phyloP scores from a whole-genome alignment of 2,329 filamentous ascomycete species.

The Fusarium piperis region DNA sequence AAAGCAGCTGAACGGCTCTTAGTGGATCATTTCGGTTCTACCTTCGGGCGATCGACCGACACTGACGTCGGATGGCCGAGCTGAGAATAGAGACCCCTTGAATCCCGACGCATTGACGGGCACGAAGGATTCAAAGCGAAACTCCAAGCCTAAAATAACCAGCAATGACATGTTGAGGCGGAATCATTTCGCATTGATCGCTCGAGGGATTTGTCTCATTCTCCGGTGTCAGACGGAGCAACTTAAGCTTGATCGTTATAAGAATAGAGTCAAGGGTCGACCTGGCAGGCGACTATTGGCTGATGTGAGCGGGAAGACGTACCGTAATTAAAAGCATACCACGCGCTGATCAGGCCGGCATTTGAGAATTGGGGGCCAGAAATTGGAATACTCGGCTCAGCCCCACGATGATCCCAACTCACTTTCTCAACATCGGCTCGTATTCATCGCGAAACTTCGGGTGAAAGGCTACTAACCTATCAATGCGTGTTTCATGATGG shows the following conservation, averaged over 20 bases:
- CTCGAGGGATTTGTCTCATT: neutral
- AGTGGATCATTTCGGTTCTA: neutral
- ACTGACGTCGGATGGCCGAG: neutral
- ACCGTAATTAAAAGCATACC: neutral
- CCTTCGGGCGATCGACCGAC: neutral
- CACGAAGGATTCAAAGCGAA: neutral
- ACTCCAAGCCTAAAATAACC: neutral
- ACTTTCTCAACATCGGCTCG: neutral
- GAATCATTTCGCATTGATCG: neutral
- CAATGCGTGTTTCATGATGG: neutral
- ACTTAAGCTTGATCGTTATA: neutral
- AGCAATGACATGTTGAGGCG: neutral
- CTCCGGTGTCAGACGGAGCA: neutral
- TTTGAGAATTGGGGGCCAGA: neutral
- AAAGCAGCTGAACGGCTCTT: neutral
- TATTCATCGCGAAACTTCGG: neutral
- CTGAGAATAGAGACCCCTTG: neutral
- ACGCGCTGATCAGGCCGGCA: neutral
- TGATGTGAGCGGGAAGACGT: neutral
- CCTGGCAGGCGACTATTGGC: neutral
- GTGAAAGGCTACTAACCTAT: neutral
- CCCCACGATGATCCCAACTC: neutral
- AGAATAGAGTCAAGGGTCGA: neutral
- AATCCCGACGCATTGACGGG: neutral
- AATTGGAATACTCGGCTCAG: neutral